Evolutionary conservation across 2,329 filamentous ascomycete genomes (phyloP), one percentile per base, ranked within the genome.

Genomic region (Knufia fluminis): DNA sequence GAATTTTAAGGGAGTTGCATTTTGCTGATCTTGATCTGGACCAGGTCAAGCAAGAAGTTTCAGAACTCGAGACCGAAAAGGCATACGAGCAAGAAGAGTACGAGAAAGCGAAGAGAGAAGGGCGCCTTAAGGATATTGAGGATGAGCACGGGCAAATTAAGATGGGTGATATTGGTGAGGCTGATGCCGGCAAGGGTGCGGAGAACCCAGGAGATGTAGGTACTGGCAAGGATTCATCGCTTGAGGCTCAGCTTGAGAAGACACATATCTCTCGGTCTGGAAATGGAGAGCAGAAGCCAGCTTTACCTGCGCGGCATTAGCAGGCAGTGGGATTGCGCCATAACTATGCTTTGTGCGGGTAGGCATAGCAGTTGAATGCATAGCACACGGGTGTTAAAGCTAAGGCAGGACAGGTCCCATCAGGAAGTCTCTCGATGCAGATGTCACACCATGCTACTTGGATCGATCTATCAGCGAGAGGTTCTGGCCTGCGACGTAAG

Each of bases 11-110:
- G 52, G 70, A 71, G 49, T 72, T 77, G 31, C 73, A 73, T 3
- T 75, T 75, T 51, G 72, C 76, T 45, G 73, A 76, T 47, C 62
- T 77, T 4, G 71, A 76, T 52, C 41, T 67, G 1, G 64, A 65
- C 16, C 66, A 62, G 65, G 68, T 79, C 2, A 66, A 66, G 45
- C 66, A 62, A 17, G 71, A 74, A 39, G 70, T 73, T 54, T 62
- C 61, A 38, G 71, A 70, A 17, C 51, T 72, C 49, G 63, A 65
- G 39, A 60, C 66, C 22, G 64, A 70, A 47, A 54, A 66, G 46
- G 53, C 57, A 23, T 66, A 68, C 61, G 68, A 60, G 68, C 73
- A 59, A 58, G 60, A 61, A 32, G 54, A 49, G 19, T 36, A 50
- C 20, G 43, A 55, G 22, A 48, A 59, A 31, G 57, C 59, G 16